Evolutionary conservation across 2,329 filamentous ascomycete species (phyloP).

Genomic region (Knoxdaviesia proteae): DNA sequence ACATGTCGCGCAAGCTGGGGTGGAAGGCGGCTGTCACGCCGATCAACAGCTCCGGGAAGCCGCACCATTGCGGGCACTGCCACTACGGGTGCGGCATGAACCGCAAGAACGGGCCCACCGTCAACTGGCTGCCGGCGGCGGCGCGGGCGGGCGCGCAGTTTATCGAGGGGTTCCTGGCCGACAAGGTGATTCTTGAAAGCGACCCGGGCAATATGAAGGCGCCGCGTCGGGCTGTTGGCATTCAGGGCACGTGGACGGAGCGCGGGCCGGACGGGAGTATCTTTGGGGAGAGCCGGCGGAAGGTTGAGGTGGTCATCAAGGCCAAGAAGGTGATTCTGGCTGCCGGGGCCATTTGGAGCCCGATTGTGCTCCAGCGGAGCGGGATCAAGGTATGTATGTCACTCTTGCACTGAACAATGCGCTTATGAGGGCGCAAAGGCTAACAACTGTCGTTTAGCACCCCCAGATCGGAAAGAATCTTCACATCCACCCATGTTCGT

Average conservation of each 20-base stretch:
- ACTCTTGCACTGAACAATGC: neutral
- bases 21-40: conserved; percentile 49
- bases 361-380: conserved; percentile 55
- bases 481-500: conserved; percentile 55
- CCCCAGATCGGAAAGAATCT: conserved; percentile 65
- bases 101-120: conserved; percentile 60
- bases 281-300: conserved; percentile 20
- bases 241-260: conserved; percentile 33
- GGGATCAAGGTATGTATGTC: conserved; percentile 39
- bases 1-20: conserved; percentile 54
- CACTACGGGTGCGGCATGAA: conserved; percentile 39
- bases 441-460: conserved; percentile 27
- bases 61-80: conserved; percentile 55
- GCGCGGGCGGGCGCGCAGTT: conserved; percentile 58
- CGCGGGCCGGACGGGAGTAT: conserved; percentile 6
- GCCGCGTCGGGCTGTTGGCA: conserved; percentile 45
- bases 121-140: conserved; percentile 63
- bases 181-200: conserved; percentile 45
- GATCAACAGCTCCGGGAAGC: conserved; percentile 55
- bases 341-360: conserved; percentile 55
- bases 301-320: conserved; percentile 46
- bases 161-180: conserved; percentile 60
- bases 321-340: conserved; percentile 69
- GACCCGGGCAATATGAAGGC: conserved; percentile 12
- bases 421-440: conserved; percentile 1